Percentiles rank a stretch among this genome's conserved stretches.
Conservation (phyloP, 2,329 filamentous ascomycete species). For the Alternaria rosae region DNA sequence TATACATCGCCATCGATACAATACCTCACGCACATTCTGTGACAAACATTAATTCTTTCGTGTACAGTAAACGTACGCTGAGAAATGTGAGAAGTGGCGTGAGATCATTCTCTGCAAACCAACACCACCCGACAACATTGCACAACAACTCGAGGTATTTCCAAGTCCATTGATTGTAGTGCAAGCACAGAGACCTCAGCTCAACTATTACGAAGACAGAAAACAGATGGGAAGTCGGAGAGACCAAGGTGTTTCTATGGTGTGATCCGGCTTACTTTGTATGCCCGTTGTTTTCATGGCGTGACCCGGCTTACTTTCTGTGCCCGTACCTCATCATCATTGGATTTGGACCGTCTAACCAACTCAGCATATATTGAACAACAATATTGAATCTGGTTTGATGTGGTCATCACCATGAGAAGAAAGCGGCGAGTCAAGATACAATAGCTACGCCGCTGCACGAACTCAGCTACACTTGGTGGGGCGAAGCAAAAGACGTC, state of each 20-base stretch:
- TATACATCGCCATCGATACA: background rate
- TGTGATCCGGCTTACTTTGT: background rate
- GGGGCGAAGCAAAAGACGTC: too few species aligned
- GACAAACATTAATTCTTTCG: too few species aligned
- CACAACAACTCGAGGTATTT: background rate
- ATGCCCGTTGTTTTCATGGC: background rate
- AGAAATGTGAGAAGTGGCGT: background rate
- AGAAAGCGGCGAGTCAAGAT: accelerated
- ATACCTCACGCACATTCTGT: too few species aligned
- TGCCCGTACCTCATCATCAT: background rate
- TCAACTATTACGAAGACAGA: background rate
- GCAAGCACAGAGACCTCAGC: background rate
- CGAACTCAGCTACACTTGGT: background rate
- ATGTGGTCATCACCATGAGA: background rate
- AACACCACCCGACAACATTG: background rate
- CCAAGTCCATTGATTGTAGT: background rate
- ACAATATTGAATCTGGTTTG: background rate
- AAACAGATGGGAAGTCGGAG: accelerated
- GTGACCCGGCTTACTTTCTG: background rate
- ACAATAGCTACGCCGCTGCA: background rate
- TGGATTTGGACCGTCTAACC: background rate
- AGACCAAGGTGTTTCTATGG: background rate
- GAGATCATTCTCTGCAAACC: background rate
- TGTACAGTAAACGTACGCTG: background rate
- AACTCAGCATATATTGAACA: background rate